Percentiles rank a stretch among this genome's conserved stretches.
These are phyloP conservation scores for Starmerella lactis-condensi DNA, from an alignment of 805 yeast genomes.

Conservation along the genomic window DNA sequence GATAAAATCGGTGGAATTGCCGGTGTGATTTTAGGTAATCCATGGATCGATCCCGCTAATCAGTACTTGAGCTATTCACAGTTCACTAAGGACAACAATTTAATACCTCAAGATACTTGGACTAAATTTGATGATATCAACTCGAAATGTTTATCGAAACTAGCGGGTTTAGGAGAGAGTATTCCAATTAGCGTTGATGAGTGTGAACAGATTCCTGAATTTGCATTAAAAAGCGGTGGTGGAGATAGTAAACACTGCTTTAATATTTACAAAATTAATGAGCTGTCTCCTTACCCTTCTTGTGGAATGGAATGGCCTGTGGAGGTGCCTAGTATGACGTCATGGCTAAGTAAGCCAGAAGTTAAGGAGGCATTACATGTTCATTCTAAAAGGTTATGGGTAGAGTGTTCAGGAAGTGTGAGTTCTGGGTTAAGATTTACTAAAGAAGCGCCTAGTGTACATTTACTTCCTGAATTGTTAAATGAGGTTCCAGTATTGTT, in stretches of 20 bases:
- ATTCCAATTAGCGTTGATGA: constrained; percentile 14
- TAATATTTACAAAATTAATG: constrained; percentile 67
- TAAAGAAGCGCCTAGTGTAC: constrained; percentile 40
- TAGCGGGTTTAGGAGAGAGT: constrained; percentile 12
- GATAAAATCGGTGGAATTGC: constrained; percentile 20
- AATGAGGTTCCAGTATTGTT: constrained; percentile 42
- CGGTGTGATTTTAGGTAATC: constrained; percentile 72
- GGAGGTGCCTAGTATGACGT: constrained; percentile 31
- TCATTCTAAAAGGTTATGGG: constrained; percentile 32
- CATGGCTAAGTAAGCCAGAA: constrained; percentile 30
- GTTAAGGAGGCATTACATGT: constrained; percentile 37
- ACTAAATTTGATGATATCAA: constrained; percentile 17
- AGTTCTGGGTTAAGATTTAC: constrained; percentile 33
- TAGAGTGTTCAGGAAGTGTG: constrained; percentile 57
- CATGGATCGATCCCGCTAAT: constrained; percentile 78
- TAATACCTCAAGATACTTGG: constrained; percentile 26
- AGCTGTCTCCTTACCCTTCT: constrained; percentile 55
- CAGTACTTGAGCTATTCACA: constrained; percentile 73
- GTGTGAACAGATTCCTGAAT: constrained; percentile 27
- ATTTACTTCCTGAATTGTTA: constrained; percentile 48
- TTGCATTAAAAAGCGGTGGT: neutral
- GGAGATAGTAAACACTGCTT: constrained; percentile 34
- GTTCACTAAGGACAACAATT: constrained; percentile 39
- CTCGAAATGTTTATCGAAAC: constrained; percentile 17
- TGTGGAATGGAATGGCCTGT: constrained; percentile 93